Conservation (phyloP, 441 rosid species). For the Populus hybrid region DNA sequence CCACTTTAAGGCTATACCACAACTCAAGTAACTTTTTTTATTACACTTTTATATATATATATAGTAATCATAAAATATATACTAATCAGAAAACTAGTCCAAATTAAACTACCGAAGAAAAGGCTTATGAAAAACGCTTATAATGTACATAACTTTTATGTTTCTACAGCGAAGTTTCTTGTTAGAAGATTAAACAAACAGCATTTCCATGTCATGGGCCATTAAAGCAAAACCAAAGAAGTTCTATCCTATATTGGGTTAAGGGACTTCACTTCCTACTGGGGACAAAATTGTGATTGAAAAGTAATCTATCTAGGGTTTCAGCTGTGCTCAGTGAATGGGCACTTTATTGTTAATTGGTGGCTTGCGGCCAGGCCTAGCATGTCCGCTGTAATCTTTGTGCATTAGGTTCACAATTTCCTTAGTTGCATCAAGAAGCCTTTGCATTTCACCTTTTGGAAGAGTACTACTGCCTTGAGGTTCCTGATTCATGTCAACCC, state of each 20-base stretch:
- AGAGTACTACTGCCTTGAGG: background rate
- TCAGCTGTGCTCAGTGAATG: conserved; percentile 21
- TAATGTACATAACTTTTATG: conserved; percentile 27
- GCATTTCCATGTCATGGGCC: background rate
- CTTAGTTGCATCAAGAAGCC: conserved; percentile 30
- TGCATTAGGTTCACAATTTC: conserved; percentile 40
- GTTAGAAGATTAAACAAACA: conserved; percentile 1
- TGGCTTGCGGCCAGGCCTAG: conserved; percentile 43
- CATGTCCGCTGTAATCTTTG: conserved; percentile 36
- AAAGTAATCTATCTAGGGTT: conserved; percentile 7
- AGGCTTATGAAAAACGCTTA: background rate
- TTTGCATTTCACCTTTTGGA: conserved; percentile 21
- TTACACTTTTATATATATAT: too few relatives aligned
- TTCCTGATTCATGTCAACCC: background rate
- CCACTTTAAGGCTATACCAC: too few relatives aligned
- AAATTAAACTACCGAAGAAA: too few relatives aligned
- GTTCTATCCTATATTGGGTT: conserved; percentile 5
- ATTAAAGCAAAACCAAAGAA: background rate
- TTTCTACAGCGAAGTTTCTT: conserved; percentile 5
- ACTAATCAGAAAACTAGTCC: too few relatives aligned
- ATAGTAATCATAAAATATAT: too few relatives aligned
- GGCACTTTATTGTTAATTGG: conserved; percentile 53
- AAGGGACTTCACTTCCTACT: conserved; percentile 24
- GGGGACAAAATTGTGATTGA: conserved; percentile 35
- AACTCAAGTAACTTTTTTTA: too few relatives aligned